Evolutionary conservation across 169 alveolate species (phyloP).

Genomic region (Sarcocystis neurona): DNA sequence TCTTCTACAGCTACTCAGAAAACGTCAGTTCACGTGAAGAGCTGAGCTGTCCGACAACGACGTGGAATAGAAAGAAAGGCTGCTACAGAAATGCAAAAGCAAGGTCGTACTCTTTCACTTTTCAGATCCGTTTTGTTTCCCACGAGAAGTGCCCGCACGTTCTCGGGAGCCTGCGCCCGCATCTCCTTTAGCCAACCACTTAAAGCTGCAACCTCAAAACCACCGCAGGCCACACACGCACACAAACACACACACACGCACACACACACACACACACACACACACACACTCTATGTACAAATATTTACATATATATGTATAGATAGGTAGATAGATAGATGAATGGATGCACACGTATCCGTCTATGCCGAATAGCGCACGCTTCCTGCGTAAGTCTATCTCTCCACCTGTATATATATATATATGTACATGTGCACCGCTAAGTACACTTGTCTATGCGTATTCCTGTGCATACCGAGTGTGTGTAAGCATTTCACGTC

Average conservation of each 20-base stretch:
- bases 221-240: neutral
- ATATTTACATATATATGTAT: neutral
- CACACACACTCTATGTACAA: neutral
- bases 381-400: no score
- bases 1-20: no score
- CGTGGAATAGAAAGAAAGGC: neutral
- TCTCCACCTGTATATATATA: no score
- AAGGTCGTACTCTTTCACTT: no score
- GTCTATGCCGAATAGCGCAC: no score
- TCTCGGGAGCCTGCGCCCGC: slow-evolving; percentile 28
- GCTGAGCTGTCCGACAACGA: neutral
- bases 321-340: no score
- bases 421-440: no score
- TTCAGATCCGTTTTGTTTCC: slow-evolving; percentile 44
- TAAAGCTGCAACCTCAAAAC: neutral
- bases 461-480: no score
- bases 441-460: no score
- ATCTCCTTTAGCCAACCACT: neutral
- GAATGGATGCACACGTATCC: no score
- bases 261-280: neutral
- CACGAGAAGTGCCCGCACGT: slow-evolving; percentile 32
- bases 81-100: neutral
- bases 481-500: no score
- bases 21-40: neutral
- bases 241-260: neutral